Base-by-base conservation (phyloP, 805 yeast species). In the Zygoascus ofunaensis region DNA sequence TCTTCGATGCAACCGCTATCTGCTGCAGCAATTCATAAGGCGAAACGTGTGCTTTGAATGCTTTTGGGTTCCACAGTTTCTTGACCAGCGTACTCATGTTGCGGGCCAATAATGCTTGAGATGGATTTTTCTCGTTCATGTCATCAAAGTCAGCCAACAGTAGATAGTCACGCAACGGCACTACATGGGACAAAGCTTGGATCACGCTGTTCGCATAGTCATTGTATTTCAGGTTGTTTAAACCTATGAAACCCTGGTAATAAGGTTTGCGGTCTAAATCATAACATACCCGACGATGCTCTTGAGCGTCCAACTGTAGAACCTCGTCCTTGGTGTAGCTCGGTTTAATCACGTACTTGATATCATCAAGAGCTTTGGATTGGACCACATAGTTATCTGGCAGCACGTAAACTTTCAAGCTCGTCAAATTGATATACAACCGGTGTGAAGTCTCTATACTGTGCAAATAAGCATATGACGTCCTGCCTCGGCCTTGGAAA, bases 381-480 rank as follows among this genome's bases (percentile, higher is more conserved):
- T 62, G 55, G 8, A 73, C 60, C 41, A 72, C 74, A 35, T 67
- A 65, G 50, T 72, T 71, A 42, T 80, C 87, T 0, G 94, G 94
- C n/a, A 84, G 60, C 3, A 73, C 59, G 53, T 74, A 81, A 21
- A 73, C 68, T 44, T 69, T 73, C 39, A 68, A 56, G 1, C 71
- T 73, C 12, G 58, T 55, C 43, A 84, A 65, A 55, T 74, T 80
- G 41, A 84, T 66, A 55, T 65, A 84, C 1, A 82, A 71, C 57
- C 77, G 83, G 55, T 81, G 89, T 52, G 72, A 69, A 3, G 69
- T 73, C 46, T 77, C 71, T 17, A 84, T 67, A 1, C 87, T 72
- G 58, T 85, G 94, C 14, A 66, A 56, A 54, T 77, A 81, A 0
- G 89, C 87, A 19, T 79, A 79, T 0, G 89, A 75, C n/a, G 72